A percentile compares a stretch with the other conserved stretches of the same genome.
These are phyloP conservation scores for Pseudogymnoascus sp. DNA, from an alignment of 2,329 filamentous ascomycete species.

Conservation along the genomic window DNA sequence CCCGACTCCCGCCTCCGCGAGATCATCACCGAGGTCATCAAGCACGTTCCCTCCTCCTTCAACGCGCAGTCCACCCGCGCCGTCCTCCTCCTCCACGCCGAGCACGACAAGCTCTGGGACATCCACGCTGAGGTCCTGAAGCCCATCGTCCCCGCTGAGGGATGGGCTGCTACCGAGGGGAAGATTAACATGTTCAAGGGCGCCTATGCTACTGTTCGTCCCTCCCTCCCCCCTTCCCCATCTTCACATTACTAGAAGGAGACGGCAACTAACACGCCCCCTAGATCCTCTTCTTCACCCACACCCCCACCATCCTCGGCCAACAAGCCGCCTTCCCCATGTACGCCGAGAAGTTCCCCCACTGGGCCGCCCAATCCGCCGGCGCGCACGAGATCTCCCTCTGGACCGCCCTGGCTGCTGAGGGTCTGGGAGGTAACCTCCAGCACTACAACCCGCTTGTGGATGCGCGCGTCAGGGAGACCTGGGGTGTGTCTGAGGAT, in stretches of 20 bases:
- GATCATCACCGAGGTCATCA: constrained; percentile 55
- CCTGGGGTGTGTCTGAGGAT: constrained; percentile 60
- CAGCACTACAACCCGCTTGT: constrained; percentile 91
- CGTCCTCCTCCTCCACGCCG: constrained; percentile 67
- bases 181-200: constrained; percentile 49
- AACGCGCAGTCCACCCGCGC: constrained; percentile 79
- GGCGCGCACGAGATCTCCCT: constrained; percentile 76
- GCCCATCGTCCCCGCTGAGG: constrained; percentile 51
- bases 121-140: constrained; percentile 56
- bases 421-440: constrained; percentile 79
- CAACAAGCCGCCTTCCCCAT: constrained; percentile 60
- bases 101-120: constrained; percentile 87
- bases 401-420: constrained; percentile 75
- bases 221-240: neutral
- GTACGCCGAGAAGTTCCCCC: constrained; percentile 72
- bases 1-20: constrained; percentile 51
- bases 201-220: constrained; percentile 65
- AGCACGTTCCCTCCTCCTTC: constrained; percentile 71
- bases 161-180: constrained; percentile 18
- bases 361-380: constrained; percentile 66
- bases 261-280: neutral
- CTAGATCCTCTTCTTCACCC: constrained; percentile 77
- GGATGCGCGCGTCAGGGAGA: constrained; percentile 56
- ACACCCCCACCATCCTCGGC: constrained; percentile 55
- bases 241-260: too few species aligned